phyloP scores from a whole-genome alignment of 352 stramenopile species.

The Phytophthora boehmeriae region DNA sequence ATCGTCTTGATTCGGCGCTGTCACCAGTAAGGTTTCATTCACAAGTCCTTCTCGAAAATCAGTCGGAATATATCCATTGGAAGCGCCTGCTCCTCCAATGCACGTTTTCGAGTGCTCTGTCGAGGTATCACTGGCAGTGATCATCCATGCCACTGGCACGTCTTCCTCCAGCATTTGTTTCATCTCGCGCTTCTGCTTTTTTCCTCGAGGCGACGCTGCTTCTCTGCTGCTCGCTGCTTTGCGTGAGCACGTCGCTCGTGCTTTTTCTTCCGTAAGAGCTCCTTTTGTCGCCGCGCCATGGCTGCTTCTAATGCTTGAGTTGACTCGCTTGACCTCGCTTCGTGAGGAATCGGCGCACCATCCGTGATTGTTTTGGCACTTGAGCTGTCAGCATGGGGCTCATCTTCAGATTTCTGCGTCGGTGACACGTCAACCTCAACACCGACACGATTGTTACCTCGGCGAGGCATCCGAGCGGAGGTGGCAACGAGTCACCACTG shows the following conservation, averaged over 20 bases:
- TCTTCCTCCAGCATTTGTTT: constrained; percentile 20
- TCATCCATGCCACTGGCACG: constrained; percentile 1
- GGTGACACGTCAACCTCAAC: constrained; percentile 14
- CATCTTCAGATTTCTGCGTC: constrained; percentile 17
- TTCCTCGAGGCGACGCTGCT: constrained; percentile 20
- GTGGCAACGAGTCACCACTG: neutral
- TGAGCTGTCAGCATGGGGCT: constrained; percentile 14
- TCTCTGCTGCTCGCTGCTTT: constrained; percentile 39
- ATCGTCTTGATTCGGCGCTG: neutral
- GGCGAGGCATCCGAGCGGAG: constrained; percentile 20
- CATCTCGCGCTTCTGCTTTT: constrained; percentile 24
- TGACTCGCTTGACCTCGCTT: constrained; percentile 12
- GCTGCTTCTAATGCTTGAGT: constrained; percentile 20
- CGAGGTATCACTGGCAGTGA: neutral
- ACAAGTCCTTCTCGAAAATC: neutral
- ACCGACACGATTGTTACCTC: constrained; percentile 31
- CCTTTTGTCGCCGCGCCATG: constrained; percentile 45
- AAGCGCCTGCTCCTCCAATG: neutral
- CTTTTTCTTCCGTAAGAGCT: constrained; percentile 58
- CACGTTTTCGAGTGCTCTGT: neutral
- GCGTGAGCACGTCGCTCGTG: constrained; percentile 50
- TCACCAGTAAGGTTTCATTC: neutral
- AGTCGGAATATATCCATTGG: neutral
- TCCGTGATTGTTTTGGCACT: neutral
- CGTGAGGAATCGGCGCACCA: constrained; percentile 1